A percentile compares a stretch with the other conserved stretches of the same genome.
Evolutionary conservation across 805 yeast species (phyloP).

Genomic region (Yarrowia alimentaria): DNA sequence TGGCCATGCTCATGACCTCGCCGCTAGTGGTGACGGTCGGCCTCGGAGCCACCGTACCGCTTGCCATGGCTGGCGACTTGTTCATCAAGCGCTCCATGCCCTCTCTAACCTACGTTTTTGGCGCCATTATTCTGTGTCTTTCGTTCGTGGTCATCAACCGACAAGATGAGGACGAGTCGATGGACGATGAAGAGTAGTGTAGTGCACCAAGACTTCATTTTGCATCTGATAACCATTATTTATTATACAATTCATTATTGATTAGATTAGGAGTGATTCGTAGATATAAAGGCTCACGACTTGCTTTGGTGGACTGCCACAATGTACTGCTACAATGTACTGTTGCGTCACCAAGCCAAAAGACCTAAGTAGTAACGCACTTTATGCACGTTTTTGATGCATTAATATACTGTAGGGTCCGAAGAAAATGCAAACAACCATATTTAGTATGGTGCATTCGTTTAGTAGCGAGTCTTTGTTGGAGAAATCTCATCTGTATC

Average conservation of each 20-base stretch:
- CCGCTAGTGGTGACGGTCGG: slow-evolving; percentile 97
- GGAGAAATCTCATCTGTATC: too few relatives aligned
- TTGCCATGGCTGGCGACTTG: slow-evolving; percentile 90
- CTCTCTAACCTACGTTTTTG: slow-evolving; percentile 63
- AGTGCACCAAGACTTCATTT: too few relatives aligned
- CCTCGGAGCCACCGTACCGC: slow-evolving; percentile 85
- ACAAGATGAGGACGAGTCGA: slow-evolving; percentile 63
- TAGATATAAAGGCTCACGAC: too few relatives aligned
- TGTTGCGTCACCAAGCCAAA: too few relatives aligned
- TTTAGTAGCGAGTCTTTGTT: too few relatives aligned
- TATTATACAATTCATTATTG: neutral
- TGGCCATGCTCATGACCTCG: slow-evolving; percentile 87
- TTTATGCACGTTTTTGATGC: too few relatives aligned
- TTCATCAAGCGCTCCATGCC: slow-evolving; percentile 63
- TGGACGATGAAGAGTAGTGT: slow-evolving; percentile 9
- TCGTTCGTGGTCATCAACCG: slow-evolving; percentile 83
- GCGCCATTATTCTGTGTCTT: slow-evolving; percentile 74
- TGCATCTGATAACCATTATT: slow-evolving; percentile 18
- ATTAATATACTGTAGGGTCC: too few relatives aligned
- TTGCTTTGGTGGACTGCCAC: too few relatives aligned
- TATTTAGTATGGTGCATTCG: too few relatives aligned
- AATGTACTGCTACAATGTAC: too few relatives aligned
- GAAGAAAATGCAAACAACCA: too few relatives aligned
- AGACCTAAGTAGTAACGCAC: too few relatives aligned
- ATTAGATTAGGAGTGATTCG: neutral